phyloP scores from a whole-genome alignment of 2,329 filamentous ascomycete species.

The Aspergillus hortae region DNA sequence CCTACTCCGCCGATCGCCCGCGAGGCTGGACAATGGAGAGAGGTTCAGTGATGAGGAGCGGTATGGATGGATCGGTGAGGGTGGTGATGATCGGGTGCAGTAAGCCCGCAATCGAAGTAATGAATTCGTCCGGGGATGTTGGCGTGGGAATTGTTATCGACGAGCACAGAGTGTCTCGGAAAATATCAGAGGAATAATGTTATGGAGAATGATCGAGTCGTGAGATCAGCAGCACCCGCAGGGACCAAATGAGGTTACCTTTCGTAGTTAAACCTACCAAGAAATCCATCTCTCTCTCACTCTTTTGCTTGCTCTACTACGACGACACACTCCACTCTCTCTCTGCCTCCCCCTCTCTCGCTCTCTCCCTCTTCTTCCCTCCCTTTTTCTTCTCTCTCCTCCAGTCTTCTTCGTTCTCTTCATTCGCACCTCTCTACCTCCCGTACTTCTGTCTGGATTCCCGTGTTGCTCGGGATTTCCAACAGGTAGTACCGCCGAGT shows the following conservation, averaged over 20 bases:
- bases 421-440: background rate
- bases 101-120: too few relatives aligned
- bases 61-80: too few relatives aligned
- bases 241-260: too few relatives aligned
- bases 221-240: conserved; percentile 2
- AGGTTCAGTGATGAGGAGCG: too few relatives aligned
- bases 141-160: too few relatives aligned
- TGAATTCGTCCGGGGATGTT: too few relatives aligned
- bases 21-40: too few relatives aligned
- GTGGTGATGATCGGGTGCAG: too few relatives aligned
- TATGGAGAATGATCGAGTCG: background rate
- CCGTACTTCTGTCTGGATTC: conserved; percentile 9
- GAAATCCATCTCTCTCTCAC: background rate
- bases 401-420: conserved; percentile 8
- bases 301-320: background rate
- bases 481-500: conserved; percentile 13
- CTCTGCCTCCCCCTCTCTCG: background rate
- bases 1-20: too few relatives aligned
- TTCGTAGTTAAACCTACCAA: background rate
- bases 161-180: too few relatives aligned
- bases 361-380: conserved; percentile 10
- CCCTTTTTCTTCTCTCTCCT: conserved; percentile 6
- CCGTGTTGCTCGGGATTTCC: conserved; percentile 14
- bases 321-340: background rate
- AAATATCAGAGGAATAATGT: too few relatives aligned